Evolutionary conservation across 441 rosid species (phyloP).

Genomic region (Gossypium davidsonii): DNA sequence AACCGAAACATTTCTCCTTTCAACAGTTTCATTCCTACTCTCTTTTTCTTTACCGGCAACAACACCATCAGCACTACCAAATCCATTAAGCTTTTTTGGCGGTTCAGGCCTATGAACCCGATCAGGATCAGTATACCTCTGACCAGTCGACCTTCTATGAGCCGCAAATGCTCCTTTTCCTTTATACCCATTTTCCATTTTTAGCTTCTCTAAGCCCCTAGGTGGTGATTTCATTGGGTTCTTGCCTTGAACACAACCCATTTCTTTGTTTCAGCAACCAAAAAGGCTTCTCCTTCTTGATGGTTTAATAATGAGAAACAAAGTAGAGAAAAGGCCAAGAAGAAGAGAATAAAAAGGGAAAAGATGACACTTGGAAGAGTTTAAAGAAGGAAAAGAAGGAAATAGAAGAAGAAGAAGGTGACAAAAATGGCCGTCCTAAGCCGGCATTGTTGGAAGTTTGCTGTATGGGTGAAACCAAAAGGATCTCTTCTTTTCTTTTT

Average conservation of each 20-base stretch:
- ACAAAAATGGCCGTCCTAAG: conserved; percentile 32
- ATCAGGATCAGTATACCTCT: conserved; percentile 23
- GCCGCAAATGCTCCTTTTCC: conserved; percentile 12
- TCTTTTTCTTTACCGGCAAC: conserved; percentile 7
- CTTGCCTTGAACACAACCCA: conserved; percentile 48
- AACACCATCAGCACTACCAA: conserved; percentile 8
- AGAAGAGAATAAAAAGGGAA: not conserved
- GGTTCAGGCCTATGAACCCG: conserved; percentile 15
- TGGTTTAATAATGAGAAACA: not conserved
- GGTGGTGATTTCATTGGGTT: conserved; percentile 25
- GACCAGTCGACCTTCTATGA: conserved; percentile 36
- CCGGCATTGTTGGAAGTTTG: conserved; percentile 25
- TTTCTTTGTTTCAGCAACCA: conserved; percentile 13
- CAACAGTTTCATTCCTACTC: conserved; percentile 13
- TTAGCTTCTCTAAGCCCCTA: conserved; percentile 29
- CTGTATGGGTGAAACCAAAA: conserved; percentile 4
- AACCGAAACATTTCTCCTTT: not conserved
- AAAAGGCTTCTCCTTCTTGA: not conserved
- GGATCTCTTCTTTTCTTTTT: not conserved
- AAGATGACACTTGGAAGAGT: conserved; percentile 21
- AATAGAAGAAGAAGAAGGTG: conserved; percentile 10
- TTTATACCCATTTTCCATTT: conserved; percentile 32
- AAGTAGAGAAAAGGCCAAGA: not conserved
- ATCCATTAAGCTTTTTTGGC: conserved; percentile 10
- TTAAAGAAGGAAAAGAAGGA: not conserved